Percentiles rank a stretch among this genome's conserved stretches.
These are phyloP conservation scores for Carex littledalei DNA, from an alignment of 176 grass and related monocot species.

Conservation along the genomic window DNA sequence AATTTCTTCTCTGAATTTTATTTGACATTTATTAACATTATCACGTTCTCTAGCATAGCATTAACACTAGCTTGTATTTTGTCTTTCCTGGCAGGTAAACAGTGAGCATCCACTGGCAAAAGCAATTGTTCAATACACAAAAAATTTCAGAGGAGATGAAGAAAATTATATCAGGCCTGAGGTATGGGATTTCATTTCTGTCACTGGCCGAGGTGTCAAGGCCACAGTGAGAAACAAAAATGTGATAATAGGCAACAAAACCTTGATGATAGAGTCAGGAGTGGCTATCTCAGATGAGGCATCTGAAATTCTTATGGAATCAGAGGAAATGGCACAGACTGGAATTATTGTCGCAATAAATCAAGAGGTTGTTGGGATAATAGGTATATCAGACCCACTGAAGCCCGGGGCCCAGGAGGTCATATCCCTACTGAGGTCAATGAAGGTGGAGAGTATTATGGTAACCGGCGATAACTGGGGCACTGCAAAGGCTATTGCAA, in stretches of 20 bases:
- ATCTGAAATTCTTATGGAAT: slow-evolving; percentile 60
- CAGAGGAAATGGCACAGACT: slow-evolving; percentile 65
- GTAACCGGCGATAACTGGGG: slow-evolving; percentile 97
- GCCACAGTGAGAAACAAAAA: slow-evolving; percentile 39
- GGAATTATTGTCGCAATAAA: slow-evolving; percentile 68
- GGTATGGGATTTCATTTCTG: slow-evolving; percentile 65
- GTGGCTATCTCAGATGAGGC: slow-evolving; percentile 53
- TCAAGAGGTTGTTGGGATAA: slow-evolving; percentile 59
- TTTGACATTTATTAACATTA: neutral
- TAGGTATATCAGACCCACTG: slow-evolving; percentile 78
- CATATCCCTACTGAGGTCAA: slow-evolving; percentile 70
- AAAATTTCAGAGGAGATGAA: slow-evolving; percentile 43
- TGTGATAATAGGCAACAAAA: slow-evolving; percentile 73
- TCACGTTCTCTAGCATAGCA: neutral
- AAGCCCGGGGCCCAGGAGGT: slow-evolving; percentile 65
- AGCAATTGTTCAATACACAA: slow-evolving; percentile 66
- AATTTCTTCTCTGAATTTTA: neutral
- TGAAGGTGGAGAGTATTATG: slow-evolving; percentile 93
- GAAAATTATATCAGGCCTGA: slow-evolving; percentile 59
- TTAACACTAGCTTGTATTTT: slow-evolving; percentile 4
- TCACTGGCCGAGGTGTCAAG: slow-evolving; percentile 74
- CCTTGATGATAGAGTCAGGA: slow-evolving; percentile 55
- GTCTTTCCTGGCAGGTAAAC: slow-evolving; percentile 46
- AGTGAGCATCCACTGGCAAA: slow-evolving; percentile 93
- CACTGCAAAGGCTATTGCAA: slow-evolving; percentile 78